phyloP scores from a whole-genome alignment of 2,329 filamentous ascomycete genomes.

The Didymella sp. region DNA sequence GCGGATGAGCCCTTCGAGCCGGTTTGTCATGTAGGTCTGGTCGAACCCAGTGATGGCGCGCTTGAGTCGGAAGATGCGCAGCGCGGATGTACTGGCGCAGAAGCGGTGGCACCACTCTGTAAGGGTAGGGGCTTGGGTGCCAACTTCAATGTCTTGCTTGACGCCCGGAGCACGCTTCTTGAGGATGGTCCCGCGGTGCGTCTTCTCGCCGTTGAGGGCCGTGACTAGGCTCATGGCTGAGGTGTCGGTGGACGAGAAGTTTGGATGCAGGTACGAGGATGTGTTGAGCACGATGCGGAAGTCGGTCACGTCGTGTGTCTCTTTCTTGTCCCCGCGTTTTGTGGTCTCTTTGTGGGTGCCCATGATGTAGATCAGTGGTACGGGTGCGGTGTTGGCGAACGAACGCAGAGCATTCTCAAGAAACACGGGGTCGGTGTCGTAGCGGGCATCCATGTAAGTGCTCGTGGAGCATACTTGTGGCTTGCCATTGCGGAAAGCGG shows the following conservation, averaged over 20 bases:
- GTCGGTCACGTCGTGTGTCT: slow-evolving; percentile 46
- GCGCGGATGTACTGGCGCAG: slow-evolving; percentile 62
- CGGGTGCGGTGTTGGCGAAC: slow-evolving; percentile 39
- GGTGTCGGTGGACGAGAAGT: slow-evolving; percentile 27
- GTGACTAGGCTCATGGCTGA: slow-evolving; percentile 48
- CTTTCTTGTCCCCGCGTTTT: slow-evolving; percentile 46
- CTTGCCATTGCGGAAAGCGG: slow-evolving; percentile 35
- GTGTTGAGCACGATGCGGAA: slow-evolving; percentile 49
- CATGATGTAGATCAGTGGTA: slow-evolving; percentile 49
- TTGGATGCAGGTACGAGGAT: slow-evolving; percentile 35
- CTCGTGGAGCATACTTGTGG: slow-evolving; percentile 36
- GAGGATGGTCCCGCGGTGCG: slow-evolving; percentile 69
- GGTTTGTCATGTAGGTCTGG: slow-evolving; percentile 58
- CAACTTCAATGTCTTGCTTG: slow-evolving; percentile 56
- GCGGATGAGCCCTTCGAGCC: slow-evolving; percentile 65
- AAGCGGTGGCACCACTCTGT: slow-evolving; percentile 73
- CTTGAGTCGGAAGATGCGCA: slow-evolving; percentile 60
- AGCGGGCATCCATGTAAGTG: slow-evolving; percentile 39
- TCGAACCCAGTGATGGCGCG: slow-evolving; percentile 67
- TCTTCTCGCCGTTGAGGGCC: slow-evolving; percentile 65
- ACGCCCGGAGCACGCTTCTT: slow-evolving; percentile 58
- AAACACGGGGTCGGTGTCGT: slow-evolving; percentile 43
- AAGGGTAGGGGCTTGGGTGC: slow-evolving; percentile 51
- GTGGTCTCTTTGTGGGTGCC: slow-evolving; percentile 48
- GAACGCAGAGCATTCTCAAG: slow-evolving; percentile 40